Evolutionary conservation across 352 stramenopile genomes (phyloP).

Genomic region (Phytophthora sp.): DNA sequence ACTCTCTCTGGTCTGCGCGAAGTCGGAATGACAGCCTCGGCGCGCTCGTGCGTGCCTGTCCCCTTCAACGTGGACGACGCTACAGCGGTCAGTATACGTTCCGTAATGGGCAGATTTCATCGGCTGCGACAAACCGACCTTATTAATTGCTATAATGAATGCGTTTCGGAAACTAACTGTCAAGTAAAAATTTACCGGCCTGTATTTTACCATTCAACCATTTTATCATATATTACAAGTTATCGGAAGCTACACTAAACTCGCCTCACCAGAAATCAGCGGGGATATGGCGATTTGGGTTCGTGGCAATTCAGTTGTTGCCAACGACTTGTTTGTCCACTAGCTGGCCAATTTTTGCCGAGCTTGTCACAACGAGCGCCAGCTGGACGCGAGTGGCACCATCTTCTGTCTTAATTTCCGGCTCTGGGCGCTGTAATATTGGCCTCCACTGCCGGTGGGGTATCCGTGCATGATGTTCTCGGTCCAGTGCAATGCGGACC

Average conservation of each 20-base stretch:
- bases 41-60: conserved; percentile 8
- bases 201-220: no score
- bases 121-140: background rate
- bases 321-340: no score
- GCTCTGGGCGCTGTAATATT: background rate
- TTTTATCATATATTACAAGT: no score
- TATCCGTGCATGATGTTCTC: no score
- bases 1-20: conserved; percentile 4
- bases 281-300: conserved; percentile 4
- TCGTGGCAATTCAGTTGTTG: background rate
- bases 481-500: no score
- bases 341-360: conserved; percentile 28
- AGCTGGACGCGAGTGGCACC: conserved; percentile 10
- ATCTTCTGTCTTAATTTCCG: conserved; percentile 15
- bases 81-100: conserved; percentile 1
- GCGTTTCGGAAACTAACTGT: background rate
- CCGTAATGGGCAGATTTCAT: background rate
- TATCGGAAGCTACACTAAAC: background rate
- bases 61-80: conserved; percentile 4
- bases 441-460: no score
- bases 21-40: conserved; percentile 21
- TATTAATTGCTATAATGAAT: background rate
- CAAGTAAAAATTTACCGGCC: no score
- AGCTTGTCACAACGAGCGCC: conserved; percentile 28
- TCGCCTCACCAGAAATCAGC: conserved; percentile 9